Conservation (phyloP, 2,329 filamentous ascomycete genomes). For the Aspergillus japonicus region DNA sequence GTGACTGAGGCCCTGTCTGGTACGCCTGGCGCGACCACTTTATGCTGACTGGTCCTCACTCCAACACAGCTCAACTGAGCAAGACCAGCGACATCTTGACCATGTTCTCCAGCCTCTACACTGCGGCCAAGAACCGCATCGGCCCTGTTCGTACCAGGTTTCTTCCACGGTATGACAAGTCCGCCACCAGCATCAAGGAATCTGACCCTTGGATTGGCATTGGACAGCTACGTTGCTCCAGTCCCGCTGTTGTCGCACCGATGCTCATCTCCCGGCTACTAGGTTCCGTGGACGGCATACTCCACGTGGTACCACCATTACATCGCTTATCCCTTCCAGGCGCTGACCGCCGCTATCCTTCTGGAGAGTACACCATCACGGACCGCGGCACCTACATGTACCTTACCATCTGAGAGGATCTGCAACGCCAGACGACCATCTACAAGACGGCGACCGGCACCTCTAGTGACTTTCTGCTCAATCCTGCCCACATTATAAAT, state of each 20-base stretch:
- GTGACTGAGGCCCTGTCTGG: constrained; percentile 26
- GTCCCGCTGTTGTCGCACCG: too few relatives aligned
- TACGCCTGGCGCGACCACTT: constrained; percentile 52
- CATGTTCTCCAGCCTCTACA: constrained; percentile 39
- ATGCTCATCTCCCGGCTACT: background rate
- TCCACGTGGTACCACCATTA: constrained; percentile 52
- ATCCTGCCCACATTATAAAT: constrained; percentile 46
- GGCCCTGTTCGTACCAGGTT: constrained; percentile 42
- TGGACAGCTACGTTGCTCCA: constrained; percentile 36
- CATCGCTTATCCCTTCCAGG: constrained; percentile 48
- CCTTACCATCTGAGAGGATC: constrained; percentile 36
- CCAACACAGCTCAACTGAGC: constrained; percentile 37
- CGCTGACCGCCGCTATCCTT: constrained; percentile 42
- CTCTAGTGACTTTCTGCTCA: constrained; percentile 42
- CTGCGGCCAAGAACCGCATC: constrained; percentile 33
- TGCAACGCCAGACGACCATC: constrained; percentile 37
- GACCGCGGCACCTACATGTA: constrained; percentile 45
- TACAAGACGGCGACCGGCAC: constrained; percentile 33
- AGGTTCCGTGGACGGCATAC: constrained; percentile 47
- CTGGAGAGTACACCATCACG: constrained; percentile 50
- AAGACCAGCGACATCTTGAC: constrained; percentile 26
- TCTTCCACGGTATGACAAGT: constrained; percentile 50
- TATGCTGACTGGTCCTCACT: constrained; percentile 41
- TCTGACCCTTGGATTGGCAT: constrained; percentile 47
- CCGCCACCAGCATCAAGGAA: constrained; percentile 52